phyloP scores from a whole-genome alignment of 1,284 basidiomycete species.

The Trametes sp. region DNA sequence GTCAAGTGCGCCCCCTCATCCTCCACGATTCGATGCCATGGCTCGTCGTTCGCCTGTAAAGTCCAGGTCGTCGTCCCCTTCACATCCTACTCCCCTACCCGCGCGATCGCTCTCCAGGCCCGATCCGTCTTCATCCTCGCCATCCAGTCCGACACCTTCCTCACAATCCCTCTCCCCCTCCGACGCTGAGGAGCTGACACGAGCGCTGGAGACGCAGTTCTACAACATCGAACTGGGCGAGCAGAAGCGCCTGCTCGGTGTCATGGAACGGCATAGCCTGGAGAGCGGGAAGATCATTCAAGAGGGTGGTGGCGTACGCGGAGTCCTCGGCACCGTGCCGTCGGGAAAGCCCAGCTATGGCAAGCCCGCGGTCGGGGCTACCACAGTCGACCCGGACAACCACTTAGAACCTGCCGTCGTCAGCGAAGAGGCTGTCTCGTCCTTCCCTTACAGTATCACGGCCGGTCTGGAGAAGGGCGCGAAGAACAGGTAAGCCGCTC shows the following conservation, averaged over 20 bases:
- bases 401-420: conserved; percentile 6
- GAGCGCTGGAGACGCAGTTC: conserved; percentile 89
- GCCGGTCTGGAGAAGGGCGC: conserved; percentile 95
- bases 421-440: conserved; percentile 30
- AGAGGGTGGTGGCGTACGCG: conserved; percentile 22
- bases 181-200: conserved; percentile 54
- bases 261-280: conserved; percentile 90
- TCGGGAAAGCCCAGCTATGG: conserved; percentile 14
- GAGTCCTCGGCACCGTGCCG: conserved; percentile 15
- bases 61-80: conserved; percentile 30
- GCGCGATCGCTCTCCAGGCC: not conserved
- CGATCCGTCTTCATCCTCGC: conserved; percentile 2
- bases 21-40: not conserved
- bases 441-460: conserved; percentile 92
- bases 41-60: conserved; percentile 22
- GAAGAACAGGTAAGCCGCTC: conserved; percentile 79
- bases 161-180: conserved; percentile 42
- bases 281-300: conserved; percentile 48
- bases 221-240: conserved; percentile 92
- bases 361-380: not conserved
- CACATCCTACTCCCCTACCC: conserved; percentile 13
- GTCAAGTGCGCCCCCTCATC: not conserved
- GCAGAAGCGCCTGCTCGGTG: conserved; percentile 86
- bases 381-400: conserved; percentile 24
- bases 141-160: conserved; percentile 22